phyloP scores from a whole-genome alignment of 768 basidiomycete genomes.

The Infundibulicybe gibba region DNA sequence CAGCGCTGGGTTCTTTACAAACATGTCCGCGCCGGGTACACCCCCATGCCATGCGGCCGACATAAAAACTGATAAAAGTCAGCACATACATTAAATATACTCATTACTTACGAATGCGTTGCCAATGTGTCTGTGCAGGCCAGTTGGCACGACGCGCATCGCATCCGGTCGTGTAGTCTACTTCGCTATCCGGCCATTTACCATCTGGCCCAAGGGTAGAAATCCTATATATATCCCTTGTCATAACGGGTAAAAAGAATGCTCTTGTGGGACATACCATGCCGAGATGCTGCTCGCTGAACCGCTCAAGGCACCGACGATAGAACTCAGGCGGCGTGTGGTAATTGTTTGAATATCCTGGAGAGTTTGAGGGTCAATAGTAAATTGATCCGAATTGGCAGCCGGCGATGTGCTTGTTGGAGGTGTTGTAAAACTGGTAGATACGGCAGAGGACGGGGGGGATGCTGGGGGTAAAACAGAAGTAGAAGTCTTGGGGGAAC shows the following conservation, averaged over 20 bases:
- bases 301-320: not conserved
- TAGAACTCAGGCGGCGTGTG: not conserved
- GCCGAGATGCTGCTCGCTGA: not conserved
- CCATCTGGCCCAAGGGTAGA: slow-evolving; percentile 42
- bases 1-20: slow-evolving; percentile 35
- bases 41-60: slow-evolving; percentile 58
- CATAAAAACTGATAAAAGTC: slow-evolving; percentile 39
- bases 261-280: not conserved
- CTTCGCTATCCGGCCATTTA: slow-evolving; percentile 50
- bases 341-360: not conserved
- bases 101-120: slow-evolving; percentile 38
- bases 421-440: too few relatives aligned
- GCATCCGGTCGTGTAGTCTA: slow-evolving; percentile 66
- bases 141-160: slow-evolving; percentile 61
- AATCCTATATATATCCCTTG: slow-evolving; percentile 28
- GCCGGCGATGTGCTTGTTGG: too few relatives aligned
- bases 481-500: too few relatives aligned
- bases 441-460: not conserved
- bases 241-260: not conserved
- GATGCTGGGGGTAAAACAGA: not conserved
- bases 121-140: slow-evolving; percentile 63
- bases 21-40: slow-evolving; percentile 33
- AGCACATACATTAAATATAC: not conserved
- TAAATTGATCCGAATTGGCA: too few relatives aligned
- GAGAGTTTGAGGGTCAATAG: too few relatives aligned